Conservation (phyloP, 2,329 filamentous ascomycete genomes). For the Talaromyces sp. region DNA sequence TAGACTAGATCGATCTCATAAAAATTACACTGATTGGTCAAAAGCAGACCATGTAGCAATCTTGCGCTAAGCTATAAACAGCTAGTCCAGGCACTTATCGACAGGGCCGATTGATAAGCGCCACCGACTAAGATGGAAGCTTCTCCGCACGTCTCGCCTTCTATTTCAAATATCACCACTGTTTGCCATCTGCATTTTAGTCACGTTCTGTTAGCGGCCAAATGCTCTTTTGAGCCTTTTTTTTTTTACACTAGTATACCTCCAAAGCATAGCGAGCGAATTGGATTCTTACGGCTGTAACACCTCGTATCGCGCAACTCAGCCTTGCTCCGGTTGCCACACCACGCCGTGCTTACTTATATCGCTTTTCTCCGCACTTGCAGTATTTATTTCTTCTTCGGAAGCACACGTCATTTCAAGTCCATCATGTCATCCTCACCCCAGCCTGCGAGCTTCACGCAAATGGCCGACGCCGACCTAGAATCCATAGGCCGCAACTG, state of each 20-base stretch:
- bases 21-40: neutral
- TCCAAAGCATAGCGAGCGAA: neutral
- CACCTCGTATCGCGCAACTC: neutral
- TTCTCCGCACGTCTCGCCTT: slow-evolving; percentile 17
- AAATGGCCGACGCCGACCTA: slow-evolving; percentile 62
- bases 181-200: neutral
- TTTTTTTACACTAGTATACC: neutral
- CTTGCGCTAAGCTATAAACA: neutral
- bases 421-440: slow-evolving; percentile 17
- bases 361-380: neutral
- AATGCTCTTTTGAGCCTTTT: neutral
- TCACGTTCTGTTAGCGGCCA: neutral
- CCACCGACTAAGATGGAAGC: slow-evolving; percentile 12
- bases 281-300: neutral
- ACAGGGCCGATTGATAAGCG: slow-evolving; percentile 16
- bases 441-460: slow-evolving; percentile 30
- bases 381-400: neutral
- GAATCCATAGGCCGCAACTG: slow-evolving; percentile 87
- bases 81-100: slow-evolving; percentile 8
- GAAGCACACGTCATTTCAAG: slow-evolving; percentile 7
- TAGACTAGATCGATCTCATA: neutral
- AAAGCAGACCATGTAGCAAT: neutral
- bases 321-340: slow-evolving; percentile 8
- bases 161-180: neutral
- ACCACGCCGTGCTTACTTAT: neutral